phyloP scores from a whole-genome alignment of 371 early-diverging fungal genomes.

The Mucor plumbeus region DNA sequence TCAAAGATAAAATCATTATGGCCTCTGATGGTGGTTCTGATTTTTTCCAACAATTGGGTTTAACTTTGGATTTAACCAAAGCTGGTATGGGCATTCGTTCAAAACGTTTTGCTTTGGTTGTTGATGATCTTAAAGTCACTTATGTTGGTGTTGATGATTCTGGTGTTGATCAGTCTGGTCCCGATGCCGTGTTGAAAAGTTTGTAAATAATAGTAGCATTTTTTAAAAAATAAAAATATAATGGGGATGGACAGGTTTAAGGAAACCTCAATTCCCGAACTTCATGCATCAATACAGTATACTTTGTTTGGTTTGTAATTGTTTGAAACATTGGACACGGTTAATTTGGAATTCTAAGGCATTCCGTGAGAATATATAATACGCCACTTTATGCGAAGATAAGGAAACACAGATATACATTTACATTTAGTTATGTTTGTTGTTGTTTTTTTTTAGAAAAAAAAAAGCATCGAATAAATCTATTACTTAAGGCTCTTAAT shows the following conservation, averaged over 20 bases:
- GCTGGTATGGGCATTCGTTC: slow-evolving; percentile 46
- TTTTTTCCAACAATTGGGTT: slow-evolving; percentile 67
- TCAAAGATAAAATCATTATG: slow-evolving; percentile 70
- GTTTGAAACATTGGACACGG: not conserved
- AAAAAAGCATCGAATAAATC: not conserved
- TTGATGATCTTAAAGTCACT: slow-evolving; percentile 71
- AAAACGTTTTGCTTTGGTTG: slow-evolving; percentile 77
- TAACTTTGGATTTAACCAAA: slow-evolving; percentile 59
- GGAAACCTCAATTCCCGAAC: not conserved
- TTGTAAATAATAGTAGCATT: slow-evolving; percentile 13
- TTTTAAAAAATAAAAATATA: not conserved
- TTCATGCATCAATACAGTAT: not conserved
- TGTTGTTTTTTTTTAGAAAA: too few species aligned
- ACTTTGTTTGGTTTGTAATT: not conserved
- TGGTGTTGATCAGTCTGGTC: slow-evolving; percentile 42
- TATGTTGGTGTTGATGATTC: slow-evolving; percentile 75
- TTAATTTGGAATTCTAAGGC: not conserved
- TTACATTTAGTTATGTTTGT: not conserved
- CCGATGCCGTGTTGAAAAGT: slow-evolving; percentile 36
- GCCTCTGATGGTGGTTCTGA: slow-evolving; percentile 71
- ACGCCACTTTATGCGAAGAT: too few species aligned
- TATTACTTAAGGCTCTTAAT: not conserved
- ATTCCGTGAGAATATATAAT: not conserved
- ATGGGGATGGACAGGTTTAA: too few species aligned
- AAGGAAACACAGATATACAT: not conserved